phyloP scores from a whole-genome alignment of 1,284 basidiomycete species.

The Mycena citricolor region DNA sequence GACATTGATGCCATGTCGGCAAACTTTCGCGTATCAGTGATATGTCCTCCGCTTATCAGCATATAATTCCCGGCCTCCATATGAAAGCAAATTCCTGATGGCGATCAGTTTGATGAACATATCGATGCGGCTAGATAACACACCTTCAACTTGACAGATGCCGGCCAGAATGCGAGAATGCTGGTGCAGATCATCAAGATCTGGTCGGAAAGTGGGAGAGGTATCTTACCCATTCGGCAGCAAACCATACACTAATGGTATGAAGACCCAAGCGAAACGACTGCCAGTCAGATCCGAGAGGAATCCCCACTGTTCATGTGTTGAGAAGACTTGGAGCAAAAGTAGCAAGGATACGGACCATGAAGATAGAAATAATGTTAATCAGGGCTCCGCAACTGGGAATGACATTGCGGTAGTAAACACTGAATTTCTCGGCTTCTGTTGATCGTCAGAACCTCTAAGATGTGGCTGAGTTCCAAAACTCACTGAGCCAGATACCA shows the following conservation, averaged over 20 bases:
- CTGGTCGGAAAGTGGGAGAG: no score
- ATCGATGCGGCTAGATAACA: not conserved
- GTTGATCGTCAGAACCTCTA: constrained; percentile 15
- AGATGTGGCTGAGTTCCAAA: not conserved
- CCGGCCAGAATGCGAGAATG: constrained; percentile 24
- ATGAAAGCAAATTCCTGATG: constrained; percentile 21
- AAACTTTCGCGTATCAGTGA: no score
- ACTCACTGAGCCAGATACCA: constrained; percentile 12
- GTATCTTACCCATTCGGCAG: no score
- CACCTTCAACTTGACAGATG: constrained; percentile 25
- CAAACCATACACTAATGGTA: constrained; percentile 17
- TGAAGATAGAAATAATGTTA: not conserved
- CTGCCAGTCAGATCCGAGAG: constrained; percentile 22
- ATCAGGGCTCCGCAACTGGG: constrained; percentile 20
- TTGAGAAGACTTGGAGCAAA: constrained; percentile 20
- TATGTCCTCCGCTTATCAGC: no score
- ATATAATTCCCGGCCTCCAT: no score
- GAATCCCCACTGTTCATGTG: no score
- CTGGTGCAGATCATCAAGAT: constrained; percentile 17
- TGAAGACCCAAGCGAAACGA: constrained; percentile 23
- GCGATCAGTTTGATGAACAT: not conserved
- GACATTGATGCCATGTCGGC: no score
- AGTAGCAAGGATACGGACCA: constrained; percentile 18
- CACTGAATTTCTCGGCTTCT: constrained; percentile 21
- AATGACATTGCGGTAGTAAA: constrained; percentile 22